These are phyloP conservation scores for Neurospora tetraspora DNA, from an alignment of 495 filamentous ascomycete genomes.

Conservation along the genomic window DNA sequence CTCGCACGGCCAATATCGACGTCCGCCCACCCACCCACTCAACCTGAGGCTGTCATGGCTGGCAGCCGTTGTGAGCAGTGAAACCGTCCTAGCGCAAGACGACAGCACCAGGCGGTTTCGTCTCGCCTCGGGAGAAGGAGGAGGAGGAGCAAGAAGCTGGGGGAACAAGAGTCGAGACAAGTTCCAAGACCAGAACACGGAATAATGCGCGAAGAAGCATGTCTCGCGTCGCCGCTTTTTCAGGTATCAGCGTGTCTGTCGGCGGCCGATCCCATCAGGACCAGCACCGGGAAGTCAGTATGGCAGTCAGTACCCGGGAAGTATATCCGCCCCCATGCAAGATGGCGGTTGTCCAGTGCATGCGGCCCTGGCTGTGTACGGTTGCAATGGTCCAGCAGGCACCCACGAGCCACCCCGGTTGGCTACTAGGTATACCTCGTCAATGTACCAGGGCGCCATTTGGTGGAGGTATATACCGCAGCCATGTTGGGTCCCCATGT, in stretches of 20 bases:
- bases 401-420: not conserved
- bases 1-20: not conserved
- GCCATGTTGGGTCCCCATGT: not conserved
- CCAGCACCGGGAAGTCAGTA: not conserved
- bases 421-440: not conserved
- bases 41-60: not conserved
- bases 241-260: not conserved
- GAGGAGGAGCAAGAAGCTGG: not conserved
- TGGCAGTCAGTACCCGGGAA: not conserved
- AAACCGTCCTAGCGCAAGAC: not conserved
- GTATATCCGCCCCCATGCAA: not conserved
- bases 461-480: not conserved
- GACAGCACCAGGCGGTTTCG: not conserved
- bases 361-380: not conserved
- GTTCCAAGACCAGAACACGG: not conserved
- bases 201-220: not conserved
- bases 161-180: not conserved
- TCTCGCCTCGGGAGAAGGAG: not conserved
- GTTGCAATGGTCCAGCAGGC: not conserved
- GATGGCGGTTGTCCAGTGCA: not conserved
- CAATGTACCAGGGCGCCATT: not conserved
- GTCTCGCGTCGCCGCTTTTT: not conserved
- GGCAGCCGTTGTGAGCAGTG: not conserved
- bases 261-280: not conserved
- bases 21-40: not conserved